Conservation (phyloP, 768 basidiomycete genomes). For the Pleurotus salmoneostramineus region DNA sequence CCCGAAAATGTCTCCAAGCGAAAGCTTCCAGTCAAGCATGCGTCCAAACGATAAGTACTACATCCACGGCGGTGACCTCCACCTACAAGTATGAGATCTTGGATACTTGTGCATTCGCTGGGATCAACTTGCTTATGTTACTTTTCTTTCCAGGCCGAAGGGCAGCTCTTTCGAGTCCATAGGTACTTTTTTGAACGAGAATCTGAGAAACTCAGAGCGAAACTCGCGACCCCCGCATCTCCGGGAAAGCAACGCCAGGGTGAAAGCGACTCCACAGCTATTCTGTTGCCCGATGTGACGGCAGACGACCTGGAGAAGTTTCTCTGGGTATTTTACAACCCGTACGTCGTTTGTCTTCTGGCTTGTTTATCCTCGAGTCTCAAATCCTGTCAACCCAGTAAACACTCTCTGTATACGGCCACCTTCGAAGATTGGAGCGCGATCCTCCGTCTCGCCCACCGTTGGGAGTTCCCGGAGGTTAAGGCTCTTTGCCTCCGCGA, state of each 20-base stretch:
- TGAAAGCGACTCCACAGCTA: constrained; percentile 33
- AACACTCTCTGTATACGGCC: constrained; percentile 53
- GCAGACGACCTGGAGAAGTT: constrained; percentile 39
- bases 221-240: constrained; percentile 25
- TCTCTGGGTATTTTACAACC: constrained; percentile 56
- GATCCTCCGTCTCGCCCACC: constrained; percentile 48
- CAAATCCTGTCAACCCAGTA: constrained; percentile 26
- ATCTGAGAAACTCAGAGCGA: constrained; percentile 40
- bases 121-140: background rate
- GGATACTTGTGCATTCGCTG: background rate
- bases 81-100: constrained; percentile 39
- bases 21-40: background rate
- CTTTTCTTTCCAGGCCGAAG: constrained; percentile 41
- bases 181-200: constrained; percentile 64
- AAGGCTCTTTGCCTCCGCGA: constrained; percentile 49
- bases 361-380: background rate
- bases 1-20: no score
- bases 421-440: constrained; percentile 46
- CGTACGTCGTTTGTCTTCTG: constrained; percentile 26
- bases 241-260: constrained; percentile 30
- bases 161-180: constrained; percentile 53
- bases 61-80: constrained; percentile 48
- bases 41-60: constrained; percentile 38
- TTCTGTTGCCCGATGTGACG: constrained; percentile 31
- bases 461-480: constrained; percentile 54